Conservation (phyloP, 106 monocot genomes). For the Hemerocallis citrina region DNA sequence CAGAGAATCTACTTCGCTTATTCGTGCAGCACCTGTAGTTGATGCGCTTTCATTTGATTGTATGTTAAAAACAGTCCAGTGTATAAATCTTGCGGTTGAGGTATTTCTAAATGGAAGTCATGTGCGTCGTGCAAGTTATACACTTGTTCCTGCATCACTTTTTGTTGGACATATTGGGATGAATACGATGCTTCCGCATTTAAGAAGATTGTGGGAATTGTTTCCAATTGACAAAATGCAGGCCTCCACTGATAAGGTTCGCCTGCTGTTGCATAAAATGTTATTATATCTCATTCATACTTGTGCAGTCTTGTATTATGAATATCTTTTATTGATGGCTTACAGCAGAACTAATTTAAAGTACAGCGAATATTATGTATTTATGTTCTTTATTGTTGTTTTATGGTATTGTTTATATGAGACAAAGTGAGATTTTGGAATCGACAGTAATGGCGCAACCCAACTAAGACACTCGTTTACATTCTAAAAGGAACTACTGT, state of each 20-base stretch:
- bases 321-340: too few relatives aligned
- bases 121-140: slow-evolving; percentile 3
- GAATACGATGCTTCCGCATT: slow-evolving; percentile 13
- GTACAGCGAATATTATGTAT: too few relatives aligned
- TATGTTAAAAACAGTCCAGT: slow-evolving; percentile 43
- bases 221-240: slow-evolving; percentile 48
- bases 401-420: too few relatives aligned
- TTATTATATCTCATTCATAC: too few relatives aligned
- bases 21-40: slow-evolving; percentile 18
- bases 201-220: slow-evolving; percentile 55
- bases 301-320: too few relatives aligned
- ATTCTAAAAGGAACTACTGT: background rate
- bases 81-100: slow-evolving; percentile 46
- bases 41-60: slow-evolving; percentile 57
- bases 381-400: too few relatives aligned
- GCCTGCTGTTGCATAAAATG: too few relatives aligned
- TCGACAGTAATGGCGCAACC: too few relatives aligned
- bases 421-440: background rate
- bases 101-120: slow-evolving; percentile 22
- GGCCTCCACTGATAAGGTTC: slow-evolving; percentile 41
- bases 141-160: background rate
- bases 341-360: too few relatives aligned
- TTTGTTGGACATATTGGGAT: slow-evolving; percentile 10
- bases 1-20: slow-evolving; percentile 40
- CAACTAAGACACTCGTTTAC: background rate